Base-by-base conservation (phyloP, 2,329 filamentous ascomycete genomes). In the Madurella fahalii region DNA sequence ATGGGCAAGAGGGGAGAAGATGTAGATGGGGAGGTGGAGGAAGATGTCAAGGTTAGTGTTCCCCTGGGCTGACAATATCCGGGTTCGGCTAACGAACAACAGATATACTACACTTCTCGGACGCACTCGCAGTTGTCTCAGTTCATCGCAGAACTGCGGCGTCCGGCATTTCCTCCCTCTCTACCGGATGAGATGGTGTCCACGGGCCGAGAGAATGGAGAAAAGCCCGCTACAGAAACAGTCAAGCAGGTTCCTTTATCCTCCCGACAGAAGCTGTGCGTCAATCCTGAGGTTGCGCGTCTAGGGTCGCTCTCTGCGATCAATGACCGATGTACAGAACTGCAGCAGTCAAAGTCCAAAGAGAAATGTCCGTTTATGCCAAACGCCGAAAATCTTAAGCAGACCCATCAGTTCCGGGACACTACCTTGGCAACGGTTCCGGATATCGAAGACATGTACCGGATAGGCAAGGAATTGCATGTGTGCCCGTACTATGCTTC, bases 401-500 rank as follows among this genome's bases (percentile, higher is more conserved):
- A 88, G 25, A 83, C 90, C 0, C 83, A 91, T 52, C 83, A 89
- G 47, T 97, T 99, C 62, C 85, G 92, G 16, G 93, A 97, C 66
- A 84, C 89, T 61, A 82, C 89, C 1, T 74, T 97, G 37, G 91
- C 94, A 1, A 90, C 83, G 0, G 81, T 99, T 8, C 87, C 89
- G 2, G 94, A 99, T 65, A 97, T 99, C 52, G 94, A 99, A 69
- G 94, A 99, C 64, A 77, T 97, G 40, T 86, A 86, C 17, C 76
- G 77, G 13, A 75, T 97, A 1, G 94, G 94, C 4, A 89, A 86
- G 64, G 82, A 85, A 47, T 76, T 96, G 32, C 83, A 85, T 0
- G 81, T 97, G 5, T 99, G 94, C 67, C 93, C 94, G 0, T 99
- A 99, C 69, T 99, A 99, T 71, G 92, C 93, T n/a, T 93, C 93